Percentiles rank a stretch among this genome's conserved stretches.
phyloP scores from a whole-genome alignment of 495 filamentous ascomycete species.

The Podospora pseudopauciseta region DNA sequence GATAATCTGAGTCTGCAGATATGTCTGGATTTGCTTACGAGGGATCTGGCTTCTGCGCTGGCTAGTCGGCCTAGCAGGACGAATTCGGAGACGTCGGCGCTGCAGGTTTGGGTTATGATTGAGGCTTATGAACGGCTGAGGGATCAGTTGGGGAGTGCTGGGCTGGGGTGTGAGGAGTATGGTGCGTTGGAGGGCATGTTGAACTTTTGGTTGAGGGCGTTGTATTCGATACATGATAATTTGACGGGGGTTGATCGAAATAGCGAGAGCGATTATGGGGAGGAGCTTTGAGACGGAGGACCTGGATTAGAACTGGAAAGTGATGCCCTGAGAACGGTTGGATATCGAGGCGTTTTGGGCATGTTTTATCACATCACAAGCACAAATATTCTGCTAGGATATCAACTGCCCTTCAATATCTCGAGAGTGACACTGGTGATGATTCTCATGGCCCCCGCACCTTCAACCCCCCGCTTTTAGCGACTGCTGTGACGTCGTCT shows the following conservation, averaged over 20 bases:
- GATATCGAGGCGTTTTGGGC: neutral
- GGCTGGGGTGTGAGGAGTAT: conserved; percentile 21
- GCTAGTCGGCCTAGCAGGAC: conserved; percentile 22
- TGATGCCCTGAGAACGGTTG: conserved; percentile 1
- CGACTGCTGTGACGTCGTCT: neutral
- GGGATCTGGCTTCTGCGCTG: conserved; percentile 39
- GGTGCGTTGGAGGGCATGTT: conserved; percentile 35
- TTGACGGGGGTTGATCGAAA: conserved; percentile 13
- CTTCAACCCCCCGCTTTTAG: neutral
- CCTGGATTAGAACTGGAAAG: conserved; percentile 21
- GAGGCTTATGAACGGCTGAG: conserved; percentile 47
- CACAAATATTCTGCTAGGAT: neutral
- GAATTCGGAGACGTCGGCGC: conserved; percentile 46
- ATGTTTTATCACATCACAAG: neutral
- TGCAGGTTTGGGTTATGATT: conserved; percentile 54
- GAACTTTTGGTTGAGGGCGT: conserved; percentile 42
- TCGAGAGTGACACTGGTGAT: neutral
- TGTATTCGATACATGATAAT: conserved; percentile 40
- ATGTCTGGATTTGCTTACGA: conserved; percentile 41
- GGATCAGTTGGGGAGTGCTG: conserved; percentile 32
- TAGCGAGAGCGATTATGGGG: conserved; percentile 21
- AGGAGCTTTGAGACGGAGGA: conserved; percentile 20
- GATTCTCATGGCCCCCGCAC: neutral
- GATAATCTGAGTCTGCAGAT: conserved; percentile 40
- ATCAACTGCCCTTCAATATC: no score